Conservation (phyloP, 73 alveolate genomes). For the Paramecium biaurelia region DNA sequence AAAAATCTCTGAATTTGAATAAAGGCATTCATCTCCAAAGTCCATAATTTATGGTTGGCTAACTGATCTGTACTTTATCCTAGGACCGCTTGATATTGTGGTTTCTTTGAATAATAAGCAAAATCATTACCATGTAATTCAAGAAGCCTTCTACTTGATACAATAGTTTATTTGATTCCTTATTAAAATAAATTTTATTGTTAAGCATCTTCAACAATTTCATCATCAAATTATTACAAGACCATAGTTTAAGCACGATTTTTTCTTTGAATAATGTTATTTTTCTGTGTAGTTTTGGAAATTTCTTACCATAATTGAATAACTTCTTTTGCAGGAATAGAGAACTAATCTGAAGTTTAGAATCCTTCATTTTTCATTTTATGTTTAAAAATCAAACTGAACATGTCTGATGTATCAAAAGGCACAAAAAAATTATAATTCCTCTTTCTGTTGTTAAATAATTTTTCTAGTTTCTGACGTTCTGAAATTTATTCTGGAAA, state of each 20-base stretch:
- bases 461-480: background rate
- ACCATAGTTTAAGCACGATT: conserved; percentile 7
- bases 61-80: background rate
- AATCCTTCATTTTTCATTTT: background rate
- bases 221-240: background rate
- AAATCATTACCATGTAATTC: background rate
- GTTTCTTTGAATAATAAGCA: background rate
- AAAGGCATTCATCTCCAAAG: background rate
- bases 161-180: background rate
- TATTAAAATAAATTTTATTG: background rate
- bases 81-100: background rate
- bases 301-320: background rate
- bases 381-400: background rate
- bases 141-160: background rate
- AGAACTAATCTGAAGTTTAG: background rate
- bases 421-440: conserved; percentile 20
- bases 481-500: conserved; percentile 23
- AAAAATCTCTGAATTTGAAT: background rate
- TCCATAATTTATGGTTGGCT: background rate
- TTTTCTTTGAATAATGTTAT: background rate
- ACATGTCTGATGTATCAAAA: conserved; percentile 5
- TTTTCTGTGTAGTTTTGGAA: background rate
- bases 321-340: background rate
- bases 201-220: background rate
- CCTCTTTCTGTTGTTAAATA: conserved; percentile 28